phyloP scores from a whole-genome alignment of 805 yeast species.

The Kazachstania kunashirensis region DNA sequence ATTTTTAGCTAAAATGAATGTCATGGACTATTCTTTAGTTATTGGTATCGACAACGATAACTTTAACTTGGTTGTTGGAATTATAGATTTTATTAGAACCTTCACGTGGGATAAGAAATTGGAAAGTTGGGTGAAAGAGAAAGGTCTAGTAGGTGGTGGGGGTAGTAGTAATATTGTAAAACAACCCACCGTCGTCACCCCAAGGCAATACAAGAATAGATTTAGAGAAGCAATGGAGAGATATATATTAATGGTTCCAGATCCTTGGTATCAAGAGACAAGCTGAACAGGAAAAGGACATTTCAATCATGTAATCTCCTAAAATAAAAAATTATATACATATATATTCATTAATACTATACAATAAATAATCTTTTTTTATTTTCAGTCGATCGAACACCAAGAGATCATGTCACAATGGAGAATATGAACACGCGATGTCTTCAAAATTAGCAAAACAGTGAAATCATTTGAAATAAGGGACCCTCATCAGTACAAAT shows the following conservation, averaged over 20 bases:
- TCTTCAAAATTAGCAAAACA: no score
- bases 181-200: constrained; percentile 95
- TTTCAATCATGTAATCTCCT: no score
- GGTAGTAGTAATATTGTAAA: constrained; percentile 52
- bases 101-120: constrained; percentile 98
- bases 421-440: no score
- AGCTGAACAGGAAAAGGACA: no score
- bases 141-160: constrained; percentile 70
- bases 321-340: no score
- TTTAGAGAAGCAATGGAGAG: constrained; percentile 98
- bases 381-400: no score
- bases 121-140: constrained; percentile 98
- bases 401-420: no score
- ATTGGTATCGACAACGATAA: constrained; percentile 75
- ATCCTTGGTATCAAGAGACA: constrained; percentile 37
- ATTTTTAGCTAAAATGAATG: constrained; percentile 92
- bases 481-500: no score
- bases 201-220: constrained; percentile 86
- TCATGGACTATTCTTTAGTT: constrained; percentile 95
- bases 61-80: constrained; percentile 77
- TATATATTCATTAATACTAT: no score
- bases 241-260: constrained; percentile 91
- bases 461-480: no score
- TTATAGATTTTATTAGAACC: constrained; percentile 86
- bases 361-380: no score